Conservation (phyloP, 257 asterid genomes). For the Parsonsia alboflavescens region DNA sequence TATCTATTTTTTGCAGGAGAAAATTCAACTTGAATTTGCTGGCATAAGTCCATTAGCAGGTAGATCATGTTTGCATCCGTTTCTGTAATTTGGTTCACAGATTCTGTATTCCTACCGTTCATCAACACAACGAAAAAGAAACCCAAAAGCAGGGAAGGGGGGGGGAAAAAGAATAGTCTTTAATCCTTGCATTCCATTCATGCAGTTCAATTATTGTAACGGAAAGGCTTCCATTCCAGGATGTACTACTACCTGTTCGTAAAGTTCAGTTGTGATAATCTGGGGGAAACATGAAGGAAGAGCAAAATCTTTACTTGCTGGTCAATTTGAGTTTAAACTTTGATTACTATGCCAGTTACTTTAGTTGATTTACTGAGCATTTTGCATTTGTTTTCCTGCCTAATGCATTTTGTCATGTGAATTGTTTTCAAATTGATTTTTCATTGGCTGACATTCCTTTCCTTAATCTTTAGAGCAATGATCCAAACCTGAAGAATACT, state of each 20-base stretch:
- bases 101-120: background rate
- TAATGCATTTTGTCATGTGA: background rate
- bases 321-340: background rate
- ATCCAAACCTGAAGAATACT: conserved; percentile 77
- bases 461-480: conserved; percentile 59
- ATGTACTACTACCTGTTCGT: conserved; percentile 8
- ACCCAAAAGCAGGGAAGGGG: too few relatives aligned
- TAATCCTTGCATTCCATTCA: too few relatives aligned
- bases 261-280: background rate
- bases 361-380: too few relatives aligned
- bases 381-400: too few relatives aligned
- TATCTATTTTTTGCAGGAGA: conserved; percentile 58
- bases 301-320: background rate
- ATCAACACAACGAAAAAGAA: background rate
- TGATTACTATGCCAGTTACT: background rate
- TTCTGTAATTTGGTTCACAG: background rate
- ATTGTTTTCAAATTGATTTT: background rate
- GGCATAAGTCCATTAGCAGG: conserved; percentile 98
- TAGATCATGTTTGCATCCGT: conserved; percentile 19
- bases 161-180: too few relatives aligned
- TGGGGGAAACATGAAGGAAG: background rate
- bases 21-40: conserved; percentile 89
- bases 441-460: conserved; percentile 8
- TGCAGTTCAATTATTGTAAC: too few relatives aligned
- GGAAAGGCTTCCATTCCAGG: too few relatives aligned